Evolutionary conservation across 257 asterid species (phyloP).

Genomic region (Thymus quinquecostatus): DNA sequence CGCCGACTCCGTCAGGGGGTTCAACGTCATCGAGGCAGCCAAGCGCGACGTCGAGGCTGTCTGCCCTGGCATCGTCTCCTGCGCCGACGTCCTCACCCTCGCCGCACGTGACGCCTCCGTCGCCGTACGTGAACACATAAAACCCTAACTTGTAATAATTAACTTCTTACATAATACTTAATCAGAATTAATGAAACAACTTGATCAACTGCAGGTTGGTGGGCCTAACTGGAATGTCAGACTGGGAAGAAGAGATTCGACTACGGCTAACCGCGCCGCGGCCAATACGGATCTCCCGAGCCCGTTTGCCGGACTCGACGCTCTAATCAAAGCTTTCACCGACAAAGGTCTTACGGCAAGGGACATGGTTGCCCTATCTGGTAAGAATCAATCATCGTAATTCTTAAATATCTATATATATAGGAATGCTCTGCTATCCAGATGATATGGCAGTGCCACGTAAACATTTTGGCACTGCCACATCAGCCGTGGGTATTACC

Average conservation of each 20-base stretch:
- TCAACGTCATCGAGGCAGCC: slow-evolving; percentile 45
- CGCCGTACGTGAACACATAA: slow-evolving; percentile 32
- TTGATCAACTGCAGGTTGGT: slow-evolving; percentile 39
- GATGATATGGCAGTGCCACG: no score
- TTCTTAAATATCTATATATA: no score
- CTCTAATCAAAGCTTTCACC: slow-evolving; percentile 35
- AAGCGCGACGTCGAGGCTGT: slow-evolving; percentile 43
- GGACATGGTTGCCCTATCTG: slow-evolving; percentile 62
- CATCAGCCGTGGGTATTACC: no score
- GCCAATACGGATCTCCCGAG: slow-evolving; percentile 49
- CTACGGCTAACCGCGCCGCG: slow-evolving; percentile 39
- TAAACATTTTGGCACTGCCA: no score
- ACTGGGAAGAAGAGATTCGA: slow-evolving; percentile 56
- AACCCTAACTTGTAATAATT: no score
- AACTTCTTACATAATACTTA: no score
- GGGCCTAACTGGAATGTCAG: slow-evolving; percentile 54
- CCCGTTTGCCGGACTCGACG: slow-evolving; percentile 22
- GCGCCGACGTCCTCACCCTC: slow-evolving; percentile 53
- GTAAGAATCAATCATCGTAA: slow-evolving; percentile 11
- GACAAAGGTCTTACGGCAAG: slow-evolving; percentile 37
- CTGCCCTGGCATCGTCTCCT: slow-evolving; percentile 57
- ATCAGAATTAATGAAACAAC: no score
- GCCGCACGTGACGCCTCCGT: slow-evolving; percentile 53
- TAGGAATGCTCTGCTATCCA: no score
- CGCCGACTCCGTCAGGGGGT: slow-evolving; percentile 42